Evolutionary conservation across 441 rosid species (phyloP).

Genomic region (Metrosideros polymorpha): DNA sequence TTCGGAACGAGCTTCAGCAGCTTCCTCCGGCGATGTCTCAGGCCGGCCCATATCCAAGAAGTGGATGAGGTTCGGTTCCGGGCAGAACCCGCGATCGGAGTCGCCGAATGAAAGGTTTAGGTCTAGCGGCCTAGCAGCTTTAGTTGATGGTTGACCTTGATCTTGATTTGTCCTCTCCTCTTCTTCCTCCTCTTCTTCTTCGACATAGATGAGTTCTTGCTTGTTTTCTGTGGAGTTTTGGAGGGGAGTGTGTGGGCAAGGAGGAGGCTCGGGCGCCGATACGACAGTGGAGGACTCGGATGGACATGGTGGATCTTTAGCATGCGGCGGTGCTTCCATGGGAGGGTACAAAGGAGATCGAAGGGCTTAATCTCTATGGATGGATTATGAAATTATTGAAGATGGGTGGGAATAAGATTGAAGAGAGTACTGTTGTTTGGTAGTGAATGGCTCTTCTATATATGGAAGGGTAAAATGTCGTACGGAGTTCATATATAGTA

Average conservation of each 20-base stretch:
- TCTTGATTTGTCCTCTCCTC: conserved; percentile 5
- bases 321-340: neutral
- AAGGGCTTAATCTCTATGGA: conserved; percentile 5
- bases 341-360: neutral
- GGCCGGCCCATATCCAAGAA: conserved; percentile 10
- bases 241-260: conserved; percentile 3
- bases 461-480: neutral
- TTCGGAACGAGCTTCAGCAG: conserved; percentile 9
- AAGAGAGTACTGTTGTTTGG: neutral
- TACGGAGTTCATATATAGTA: neutral
- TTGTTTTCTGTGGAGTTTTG: conserved; percentile 12
- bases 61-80: conserved; percentile 65
- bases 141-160: neutral
- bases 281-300: conserved; percentile 24
- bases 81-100: conserved; percentile 22
- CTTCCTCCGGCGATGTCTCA: neutral
- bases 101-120: conserved; percentile 23
- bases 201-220: neutral
- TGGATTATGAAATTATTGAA: neutral
- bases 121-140: conserved; percentile 19
- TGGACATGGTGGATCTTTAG: conserved; percentile 16
- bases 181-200: conserved; percentile 5
- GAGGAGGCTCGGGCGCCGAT: conserved; percentile 17
- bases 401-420: neutral
- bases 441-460: neutral